Base-by-base conservation (phyloP, 2,329 filamentous ascomycete species). In the Orbilia blumenaviensis region DNA sequence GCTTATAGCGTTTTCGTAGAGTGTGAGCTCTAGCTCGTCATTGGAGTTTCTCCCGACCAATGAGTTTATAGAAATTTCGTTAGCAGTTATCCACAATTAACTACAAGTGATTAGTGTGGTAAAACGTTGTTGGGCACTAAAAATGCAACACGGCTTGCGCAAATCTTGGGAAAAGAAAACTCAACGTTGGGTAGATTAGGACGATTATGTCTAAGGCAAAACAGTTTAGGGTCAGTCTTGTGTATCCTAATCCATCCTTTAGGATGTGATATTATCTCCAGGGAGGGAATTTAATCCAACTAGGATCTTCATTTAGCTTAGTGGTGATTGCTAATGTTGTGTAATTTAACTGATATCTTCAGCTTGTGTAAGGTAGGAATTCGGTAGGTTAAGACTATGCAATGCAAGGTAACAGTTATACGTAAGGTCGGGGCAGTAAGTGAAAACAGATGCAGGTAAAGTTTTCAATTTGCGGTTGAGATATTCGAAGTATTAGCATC, bases 361-460 rank as follows among this genome's bases (percentile, higher is more conserved):
- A 56, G 52, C 52, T 56, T 56, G 32, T 36, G 52, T 56, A 56
- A 36, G 29, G 52, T 56, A 38, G 52, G 52, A 56, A 18, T 38
- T 56, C 52, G 52, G 52, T 36, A 56, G 52, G 32, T 14, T 56
- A 56, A 16, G 52, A 18, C 32, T 25, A 34, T 34, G 27, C n/a
- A 36, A 56, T 56, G 32, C 32, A 56, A 56, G 23, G 52, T 25
- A 56, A 38, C 52, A 12, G 52, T 56, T 56, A 56, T 38, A 56
- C 32, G 52, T 56, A 56, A 56, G 8, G 16, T 23, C 38, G 25
- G 52, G 32, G 29, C 0, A 21, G 9, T 54, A 54, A 5, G 27
- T 34, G 27, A 27, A 32, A 50, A 25, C 16, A 12, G 6, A 10
- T 12, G 21, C 21, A 27, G 2, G 18, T 23, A 27, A 5, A 27